These are phyloP conservation scores for Antitrichia curtipendula DNA, from an alignment of 225 moss, liverwort and hornwort species.

Conservation along the genomic window DNA sequence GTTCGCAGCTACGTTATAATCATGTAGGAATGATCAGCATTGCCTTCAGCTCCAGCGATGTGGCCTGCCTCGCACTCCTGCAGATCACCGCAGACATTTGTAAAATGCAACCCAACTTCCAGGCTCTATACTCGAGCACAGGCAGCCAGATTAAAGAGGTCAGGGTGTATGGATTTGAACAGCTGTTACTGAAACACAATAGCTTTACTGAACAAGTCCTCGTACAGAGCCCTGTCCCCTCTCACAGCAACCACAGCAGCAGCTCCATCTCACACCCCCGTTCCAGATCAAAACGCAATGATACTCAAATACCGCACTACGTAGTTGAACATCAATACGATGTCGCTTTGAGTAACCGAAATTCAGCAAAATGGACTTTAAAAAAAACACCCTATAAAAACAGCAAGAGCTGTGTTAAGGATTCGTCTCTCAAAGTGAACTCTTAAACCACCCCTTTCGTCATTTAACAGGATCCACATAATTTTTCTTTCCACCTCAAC, in stretches of 20 bases:
- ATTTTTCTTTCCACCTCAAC: conserved; percentile 46
- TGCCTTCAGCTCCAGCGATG: background rate
- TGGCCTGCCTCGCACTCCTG: conserved; percentile 70
- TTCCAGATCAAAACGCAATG: background rate
- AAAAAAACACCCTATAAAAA: background rate
- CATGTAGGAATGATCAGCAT: background rate
- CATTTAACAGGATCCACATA: background rate
- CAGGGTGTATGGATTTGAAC: background rate
- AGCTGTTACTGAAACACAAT: background rate
- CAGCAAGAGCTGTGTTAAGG: background rate
- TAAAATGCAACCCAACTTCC: background rate
- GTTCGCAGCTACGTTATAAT: background rate
- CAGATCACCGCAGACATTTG: background rate
- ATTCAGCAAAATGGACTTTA: background rate
- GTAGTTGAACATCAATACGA: background rate
- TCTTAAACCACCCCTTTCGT: background rate
- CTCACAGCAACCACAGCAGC: conserved; percentile 53
- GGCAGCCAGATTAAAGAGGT: background rate
- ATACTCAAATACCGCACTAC: background rate
- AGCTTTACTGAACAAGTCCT: conserved; percentile 14
- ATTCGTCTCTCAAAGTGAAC: background rate
- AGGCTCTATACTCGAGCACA: background rate
- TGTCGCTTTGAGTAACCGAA: background rate
- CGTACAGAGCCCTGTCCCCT: conserved; percentile 69
- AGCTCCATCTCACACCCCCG: conserved; percentile 62